phyloP scores from a whole-genome alignment of 805 yeast species.

The Brettanomyces nanus region DNA sequence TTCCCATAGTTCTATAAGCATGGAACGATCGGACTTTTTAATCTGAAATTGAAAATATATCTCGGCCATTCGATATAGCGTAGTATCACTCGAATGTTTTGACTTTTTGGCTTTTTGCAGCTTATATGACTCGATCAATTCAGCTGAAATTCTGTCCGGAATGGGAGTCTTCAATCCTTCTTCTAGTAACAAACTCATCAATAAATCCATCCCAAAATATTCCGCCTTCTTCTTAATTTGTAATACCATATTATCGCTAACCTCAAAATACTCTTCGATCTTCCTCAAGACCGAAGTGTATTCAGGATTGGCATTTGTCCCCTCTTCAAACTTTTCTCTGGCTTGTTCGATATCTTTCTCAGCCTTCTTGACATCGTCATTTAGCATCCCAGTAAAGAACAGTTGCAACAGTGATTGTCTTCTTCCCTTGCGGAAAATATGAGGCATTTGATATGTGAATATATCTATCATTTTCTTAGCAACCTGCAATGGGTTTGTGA shows the following conservation, averaged over 20 bases:
- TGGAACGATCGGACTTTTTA: conserved; percentile 67
- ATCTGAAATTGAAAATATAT: conserved; percentile 56
- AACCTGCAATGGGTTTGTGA: conserved; percentile 82
- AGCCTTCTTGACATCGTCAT: conserved; percentile 66
- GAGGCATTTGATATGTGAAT: conserved; percentile 67
- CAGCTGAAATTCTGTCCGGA: conserved; percentile 4
- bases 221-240: conserved; percentile 25
- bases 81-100: conserved; percentile 2
- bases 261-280: conserved; percentile 23
- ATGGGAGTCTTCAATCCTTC: conserved; percentile 11
- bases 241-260: conserved; percentile 20
- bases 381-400: conserved; percentile 61
- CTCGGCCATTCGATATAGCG: conserved; percentile 40
- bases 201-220: conserved; percentile 17
- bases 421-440: conserved; percentile 32
- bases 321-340: conserved; percentile 26
- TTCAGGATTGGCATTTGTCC: background rate
- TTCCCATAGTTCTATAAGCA: conserved; percentile 71
- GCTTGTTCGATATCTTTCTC: conserved; percentile 44
- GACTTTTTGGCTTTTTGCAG: background rate
- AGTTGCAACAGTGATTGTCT: conserved; percentile 62
- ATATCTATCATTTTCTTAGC: conserved; percentile 74
- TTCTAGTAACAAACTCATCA: conserved; percentile 20
- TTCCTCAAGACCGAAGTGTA: conserved; percentile 13
- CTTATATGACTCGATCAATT: conserved; percentile 10